Evolutionary conservation across 768 basidiomycete genomes (phyloP), one percentile per base, ranked within the genome.

Genomic region (Psilocybe subaeruginosa): DNA sequence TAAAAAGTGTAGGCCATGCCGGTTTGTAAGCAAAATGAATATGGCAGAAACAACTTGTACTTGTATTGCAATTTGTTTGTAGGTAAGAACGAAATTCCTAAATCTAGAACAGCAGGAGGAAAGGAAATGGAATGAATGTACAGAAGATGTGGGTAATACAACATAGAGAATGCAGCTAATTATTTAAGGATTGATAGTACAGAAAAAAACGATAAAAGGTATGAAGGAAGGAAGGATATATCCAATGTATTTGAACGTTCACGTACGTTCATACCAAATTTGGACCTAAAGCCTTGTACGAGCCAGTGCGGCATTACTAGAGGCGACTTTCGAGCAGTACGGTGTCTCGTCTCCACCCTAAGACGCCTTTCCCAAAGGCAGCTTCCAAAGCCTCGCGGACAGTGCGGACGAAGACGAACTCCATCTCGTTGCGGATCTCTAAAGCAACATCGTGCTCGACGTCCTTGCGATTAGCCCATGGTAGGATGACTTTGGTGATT

Each of bases 401-500:
- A 8, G 87, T 91, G 56, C 85, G 79, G 33, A 93, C 94, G 69
- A 91, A 96, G 31, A 86, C 87, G 64, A 96, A 92, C 67, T 91
- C 83, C 81, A 95, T 90, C 68, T 89, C 86, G 31, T 82, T 80
- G 43, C 85, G 79, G 23, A 95, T 82, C 65, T 91, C 91, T 8
- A 80, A 75, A 5, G 92, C 88, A 0, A 93, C 86, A 62, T 96
- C 95, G 66, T 91, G 88, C 66, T 92, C 88, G 16, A 96, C 92
- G 60, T 97, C 93, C 67, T 93, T 93, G 57, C 87, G 80, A 69
- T 97, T 97, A 30, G 87, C 86, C 78, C 83, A 87, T 0, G 95
- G 95, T 5, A 97, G 78, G 57, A 97, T 89, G 37, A 97, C 85
- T 70, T 89, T 95, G 51, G 81, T 88, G 47, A 95, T 85, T 37